A percentile compares a stretch with the other conserved stretches of the same genome.
Conservation (phyloP, 805 yeast species). For the Barnettozyma vustinii region DNA sequence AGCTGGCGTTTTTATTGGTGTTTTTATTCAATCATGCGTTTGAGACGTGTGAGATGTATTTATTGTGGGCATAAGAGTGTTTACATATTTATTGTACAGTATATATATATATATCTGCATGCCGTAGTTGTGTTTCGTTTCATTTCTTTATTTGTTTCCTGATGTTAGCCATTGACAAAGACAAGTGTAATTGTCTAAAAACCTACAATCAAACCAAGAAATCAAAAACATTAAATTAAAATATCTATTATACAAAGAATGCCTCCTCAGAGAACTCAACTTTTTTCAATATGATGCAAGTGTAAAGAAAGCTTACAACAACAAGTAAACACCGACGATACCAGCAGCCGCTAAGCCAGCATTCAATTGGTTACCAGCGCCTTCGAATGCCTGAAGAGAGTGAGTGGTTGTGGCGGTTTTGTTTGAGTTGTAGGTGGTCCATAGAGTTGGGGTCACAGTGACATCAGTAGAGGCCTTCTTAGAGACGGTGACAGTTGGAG, state of each 20-base stretch:
- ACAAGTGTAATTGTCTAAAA: too few relatives aligned
- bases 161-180: too few relatives aligned
- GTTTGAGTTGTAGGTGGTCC: slow-evolving; percentile 27
- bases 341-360: slow-evolving; percentile 25
- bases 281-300: not conserved
- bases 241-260: slow-evolving; percentile 3
- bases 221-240: not conserved
- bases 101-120: not conserved
- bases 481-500: slow-evolving; percentile 34
- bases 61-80: not conserved
- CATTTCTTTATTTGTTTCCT: not conserved
- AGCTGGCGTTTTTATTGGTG: not conserved
- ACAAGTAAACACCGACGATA: slow-evolving; percentile 26
- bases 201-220: not conserved
- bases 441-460: slow-evolving; percentile 34
- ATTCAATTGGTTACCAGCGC: slow-evolving; percentile 16
- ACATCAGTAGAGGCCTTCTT: slow-evolving; percentile 39
- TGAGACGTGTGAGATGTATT: not conserved
- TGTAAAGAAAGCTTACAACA: slow-evolving; percentile 6
- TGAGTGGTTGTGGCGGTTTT: slow-evolving; percentile 12
- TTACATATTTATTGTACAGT: not conserved
- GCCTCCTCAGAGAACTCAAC: not conserved
- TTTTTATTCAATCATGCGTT: not conserved
- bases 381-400: slow-evolving; percentile 18
- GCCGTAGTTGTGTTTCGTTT: not conserved